A percentile compares a stretch with the other conserved stretches of the same genome.
Evolutionary conservation across 2,329 filamentous ascomycete species (phyloP).

Genomic region (Microsporum ferrugineum): DNA sequence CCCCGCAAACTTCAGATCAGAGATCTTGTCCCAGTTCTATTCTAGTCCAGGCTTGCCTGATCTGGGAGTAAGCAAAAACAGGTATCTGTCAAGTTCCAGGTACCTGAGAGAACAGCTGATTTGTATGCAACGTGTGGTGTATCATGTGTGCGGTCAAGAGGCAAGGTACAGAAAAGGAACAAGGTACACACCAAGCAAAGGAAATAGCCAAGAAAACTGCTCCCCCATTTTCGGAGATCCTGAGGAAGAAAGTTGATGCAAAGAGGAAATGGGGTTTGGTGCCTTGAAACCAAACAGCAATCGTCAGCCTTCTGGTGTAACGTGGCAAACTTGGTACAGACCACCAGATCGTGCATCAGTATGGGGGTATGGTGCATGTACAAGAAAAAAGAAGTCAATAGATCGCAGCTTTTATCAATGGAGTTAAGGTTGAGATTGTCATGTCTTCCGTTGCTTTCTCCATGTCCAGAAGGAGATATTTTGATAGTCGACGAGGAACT

Average conservation of each 20-base stretch:
- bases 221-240: not conserved
- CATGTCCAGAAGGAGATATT: not conserved
- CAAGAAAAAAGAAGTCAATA: not conserved
- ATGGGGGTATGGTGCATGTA: not conserved
- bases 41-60: not conserved
- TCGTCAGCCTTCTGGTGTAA: conserved; percentile 1
- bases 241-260: not conserved
- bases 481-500: not conserved
- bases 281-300: not conserved
- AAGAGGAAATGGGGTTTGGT: not conserved
- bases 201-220: not conserved
- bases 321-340: not conserved
- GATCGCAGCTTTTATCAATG: not conserved
- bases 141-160: not conserved
- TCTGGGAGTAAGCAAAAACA: not conserved
- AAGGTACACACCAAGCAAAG: not conserved
- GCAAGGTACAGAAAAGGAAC: not conserved
- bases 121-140: not conserved
- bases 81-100: conserved; percentile 2
- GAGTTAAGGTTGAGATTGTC: not conserved
- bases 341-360: not conserved
- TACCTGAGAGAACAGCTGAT: not conserved
- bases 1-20: not conserved
- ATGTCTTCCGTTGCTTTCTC: not conserved
- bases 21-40: not conserved